Base-by-base conservation (phyloP, 2,329 filamentous ascomycete genomes). In the Epichloe brachyelytri region DNA sequence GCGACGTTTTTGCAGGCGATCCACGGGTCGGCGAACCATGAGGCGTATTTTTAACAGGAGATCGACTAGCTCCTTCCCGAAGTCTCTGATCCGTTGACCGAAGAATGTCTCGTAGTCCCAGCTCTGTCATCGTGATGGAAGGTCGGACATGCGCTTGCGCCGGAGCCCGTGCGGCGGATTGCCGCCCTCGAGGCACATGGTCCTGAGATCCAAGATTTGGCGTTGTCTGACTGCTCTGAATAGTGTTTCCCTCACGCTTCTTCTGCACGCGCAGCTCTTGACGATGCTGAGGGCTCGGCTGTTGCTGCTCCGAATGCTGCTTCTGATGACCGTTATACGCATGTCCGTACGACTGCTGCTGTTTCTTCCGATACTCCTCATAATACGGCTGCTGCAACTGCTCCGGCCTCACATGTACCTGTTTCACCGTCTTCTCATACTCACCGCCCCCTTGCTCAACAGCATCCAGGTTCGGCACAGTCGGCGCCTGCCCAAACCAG, bases 11-110 rank as follows among this genome's bases (percentile, higher is more conserved):
- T 3, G 47, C 52, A 0, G 65, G 62, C 5, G 65, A 62, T 20
- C 38, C 56, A 46, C 22, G 54, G 55, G 22, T 50, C 5, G 63
- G 56, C 33, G 60, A 49, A 2, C 15, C 15, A 5, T 43, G 49
- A 22, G 38, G 37, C 17, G 43, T 48, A 3, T 43, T 65, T 58
- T 66, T 67, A 20, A 56, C 55, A 0, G 65, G 63, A 2, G 66
- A 66, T 15, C 51, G 54, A 19, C 59, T 63, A 10, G 51, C 58
- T 3, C 70, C 70, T 3, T 71, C 67, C 19, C 69, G 65, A 14
- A 80, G 66, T 10, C 76, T 66, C 63, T 72, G 65, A 26, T 79
- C 77, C 1, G 77, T 80, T 36, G 69, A 74, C 43, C 68, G 68
- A 34, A 80, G 63, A 30, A 80, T 80, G 53, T 73, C 66, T 1